Percentiles rank a stretch among this genome's conserved stretches.
phyloP scores from a whole-genome alignment of 2,329 filamentous ascomycete species.

The Rosellinia necatrix region DNA sequence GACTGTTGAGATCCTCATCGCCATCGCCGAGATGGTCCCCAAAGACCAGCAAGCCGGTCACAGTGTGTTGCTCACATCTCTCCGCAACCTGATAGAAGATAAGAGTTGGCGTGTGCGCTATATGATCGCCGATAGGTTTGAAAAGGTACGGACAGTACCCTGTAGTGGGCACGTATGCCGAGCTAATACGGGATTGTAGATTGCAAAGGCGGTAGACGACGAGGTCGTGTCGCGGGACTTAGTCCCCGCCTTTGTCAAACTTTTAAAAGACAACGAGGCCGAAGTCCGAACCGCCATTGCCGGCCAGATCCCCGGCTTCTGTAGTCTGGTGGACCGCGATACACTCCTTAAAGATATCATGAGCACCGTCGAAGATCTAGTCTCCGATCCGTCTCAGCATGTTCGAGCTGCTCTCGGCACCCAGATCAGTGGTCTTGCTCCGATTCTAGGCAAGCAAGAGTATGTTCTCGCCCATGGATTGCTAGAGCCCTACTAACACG shows the following conservation, averaged over 20 bases:
- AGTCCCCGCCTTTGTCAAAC: constrained; percentile 94
- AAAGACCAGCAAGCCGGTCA: constrained; percentile 98
- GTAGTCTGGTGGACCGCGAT: constrained; percentile 81
- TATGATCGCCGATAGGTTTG: constrained; percentile 98
- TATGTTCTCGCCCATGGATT: constrained; percentile 49
- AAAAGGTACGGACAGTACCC: constrained; percentile 71
- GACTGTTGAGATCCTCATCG: constrained; percentile 94
- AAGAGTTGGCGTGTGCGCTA: constrained; percentile 99
- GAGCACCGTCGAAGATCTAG: constrained; percentile 93
- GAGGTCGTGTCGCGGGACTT: constrained; percentile 93
- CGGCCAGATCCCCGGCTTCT: constrained; percentile 97
- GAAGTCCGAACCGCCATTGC: constrained; percentile 97
- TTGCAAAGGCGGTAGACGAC: constrained; percentile 97
- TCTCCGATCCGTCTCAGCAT: constrained; percentile 95
- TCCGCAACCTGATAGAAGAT: constrained; percentile 94
- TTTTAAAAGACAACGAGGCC: constrained; percentile 96
- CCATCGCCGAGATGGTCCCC: constrained; percentile 94
- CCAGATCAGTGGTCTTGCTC: constrained; percentile 94
- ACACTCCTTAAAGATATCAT: constrained; percentile 95
- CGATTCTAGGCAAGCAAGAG: constrained; percentile 98
- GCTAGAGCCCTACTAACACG: constrained; percentile 28
- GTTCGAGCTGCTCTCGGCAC: constrained; percentile 94
- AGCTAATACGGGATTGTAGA: constrained; percentile 55
- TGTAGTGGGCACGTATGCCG: not conserved
- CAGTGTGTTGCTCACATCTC: constrained; percentile 85